Evolutionary conservation across 768 basidiomycete genomes (phyloP), one percentile per base, ranked within the genome.

Genomic region (Mycena metata): DNA sequence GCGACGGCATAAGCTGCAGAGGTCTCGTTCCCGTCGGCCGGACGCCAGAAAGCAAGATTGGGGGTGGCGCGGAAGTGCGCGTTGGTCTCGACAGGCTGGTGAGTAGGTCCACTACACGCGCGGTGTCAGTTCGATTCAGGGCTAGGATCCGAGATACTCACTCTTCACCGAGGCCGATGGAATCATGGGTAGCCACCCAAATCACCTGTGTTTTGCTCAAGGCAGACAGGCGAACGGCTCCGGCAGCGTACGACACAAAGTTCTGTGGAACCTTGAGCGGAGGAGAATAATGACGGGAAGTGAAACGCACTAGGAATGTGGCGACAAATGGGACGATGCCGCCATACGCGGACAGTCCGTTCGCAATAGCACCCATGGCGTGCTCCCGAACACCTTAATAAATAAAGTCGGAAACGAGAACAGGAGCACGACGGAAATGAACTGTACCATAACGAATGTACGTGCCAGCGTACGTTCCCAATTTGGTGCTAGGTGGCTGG

Each of bases 171-270:
- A 86, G 90, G 81, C 95, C 94, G 75, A 97, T 96, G 49, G 93
- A 95, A 79, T 98, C 96, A 82, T 98, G 96, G 59, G 96, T 98
- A 91, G 92, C 91, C 73, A 98, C 91, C 93, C 96, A 96, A 81
- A 98, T 94, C 66, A 97, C 95, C 70, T 92, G 94, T 78, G 94
- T 93, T 74, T 88, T 88, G 75, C 91, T 94, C 61, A 98, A 89
- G 55, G 96, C 96, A 58, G 96, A 94, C 68, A 98, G 83, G 68
- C 96, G 88, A 72, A 98, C 92, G 51, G 96, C 96, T 79, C 96
- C 96, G 71, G 94, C 92, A 62, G 94, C 95, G 77, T 96, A 96
- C 0, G 93, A 94, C 51, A 96, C 93, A 79, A 96, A 96, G 87
- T 96, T 96, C 90, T 94, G 60, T 1, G 23, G 17, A 58, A 30